These are phyloP conservation scores for Prototheca cutis DNA, from an alignment of 163 green algal genomes.

Conservation along the genomic window DNA sequence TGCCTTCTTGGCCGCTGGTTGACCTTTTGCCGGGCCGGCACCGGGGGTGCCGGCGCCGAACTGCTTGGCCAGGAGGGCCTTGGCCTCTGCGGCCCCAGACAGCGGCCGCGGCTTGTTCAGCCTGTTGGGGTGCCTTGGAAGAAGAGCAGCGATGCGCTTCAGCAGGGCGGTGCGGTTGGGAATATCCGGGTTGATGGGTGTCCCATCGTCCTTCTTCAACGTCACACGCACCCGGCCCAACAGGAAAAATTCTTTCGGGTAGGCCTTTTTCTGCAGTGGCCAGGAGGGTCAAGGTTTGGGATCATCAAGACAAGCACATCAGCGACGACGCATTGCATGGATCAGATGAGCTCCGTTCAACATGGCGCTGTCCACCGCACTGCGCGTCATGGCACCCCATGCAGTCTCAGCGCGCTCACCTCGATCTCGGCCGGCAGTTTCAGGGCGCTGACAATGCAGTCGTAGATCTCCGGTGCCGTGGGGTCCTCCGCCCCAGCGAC, in stretches of 20 bases:
- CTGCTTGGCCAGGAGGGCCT: too few species aligned
- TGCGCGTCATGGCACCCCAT: too few species aligned
- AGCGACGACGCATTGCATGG: too few species aligned
- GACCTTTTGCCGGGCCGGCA: too few species aligned
- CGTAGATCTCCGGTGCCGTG: slow-evolving; percentile 36
- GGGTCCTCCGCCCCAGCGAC: slow-evolving; percentile 40
- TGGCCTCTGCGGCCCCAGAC: too few species aligned
- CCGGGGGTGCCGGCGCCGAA: too few species aligned
- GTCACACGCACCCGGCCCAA: slow-evolving; percentile 39
- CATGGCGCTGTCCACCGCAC: too few species aligned
- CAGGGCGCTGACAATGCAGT: slow-evolving; percentile 31
- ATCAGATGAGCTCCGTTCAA: too few species aligned
- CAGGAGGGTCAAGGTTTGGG: background rate
- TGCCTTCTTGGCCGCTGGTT: background rate
- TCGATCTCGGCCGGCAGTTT: slow-evolving; percentile 39
- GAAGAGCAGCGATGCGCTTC: slow-evolving; percentile 25
- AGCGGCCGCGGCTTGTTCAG: background rate
- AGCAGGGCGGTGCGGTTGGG: slow-evolving; percentile 29
- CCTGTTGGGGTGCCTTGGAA: slow-evolving; percentile 31
- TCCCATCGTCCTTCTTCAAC: slow-evolving; percentile 34
- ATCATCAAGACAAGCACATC: background rate
- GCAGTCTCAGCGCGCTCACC: too few species aligned
- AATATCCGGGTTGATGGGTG: slow-evolving; percentile 30
- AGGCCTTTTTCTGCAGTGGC: slow-evolving; percentile 36
- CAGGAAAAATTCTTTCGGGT: slow-evolving; percentile 38